phyloP scores from a whole-genome alignment of 371 early-diverging fungal species.

The Lichtheimia ornata region DNA sequence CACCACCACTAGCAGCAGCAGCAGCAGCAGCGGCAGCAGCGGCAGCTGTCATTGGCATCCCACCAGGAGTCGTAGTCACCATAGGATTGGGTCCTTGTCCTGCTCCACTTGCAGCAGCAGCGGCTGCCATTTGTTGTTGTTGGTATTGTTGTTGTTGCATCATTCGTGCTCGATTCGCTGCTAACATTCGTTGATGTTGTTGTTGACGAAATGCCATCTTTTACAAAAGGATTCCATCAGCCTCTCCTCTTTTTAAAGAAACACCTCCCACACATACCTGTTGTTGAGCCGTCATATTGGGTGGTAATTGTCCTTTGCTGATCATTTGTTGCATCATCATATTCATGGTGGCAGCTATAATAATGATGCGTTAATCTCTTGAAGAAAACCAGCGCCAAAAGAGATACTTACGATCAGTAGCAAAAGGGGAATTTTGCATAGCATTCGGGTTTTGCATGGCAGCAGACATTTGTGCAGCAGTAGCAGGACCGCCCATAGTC shows the following conservation, averaged over 20 bases:
- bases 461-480: constrained; percentile 36
- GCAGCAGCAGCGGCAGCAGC: background rate
- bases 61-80: constrained; percentile 3
- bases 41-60: too few relatives aligned
- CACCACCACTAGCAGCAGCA: constrained; percentile 12
- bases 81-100: constrained; percentile 20
- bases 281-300: constrained; percentile 32
- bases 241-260: too few relatives aligned
- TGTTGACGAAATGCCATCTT: constrained; percentile 16
- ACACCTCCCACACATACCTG: background rate
- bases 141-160: background rate
- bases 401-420: constrained; percentile 24
- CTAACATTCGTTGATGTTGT: background rate
- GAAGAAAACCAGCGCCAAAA: too few relatives aligned
- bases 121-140: constrained; percentile 23
- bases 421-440: constrained; percentile 20
- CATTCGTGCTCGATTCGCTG: too few relatives aligned
- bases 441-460: constrained; percentile 36
- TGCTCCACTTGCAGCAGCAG: too few relatives aligned
- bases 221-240: background rate
- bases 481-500: constrained; percentile 17
- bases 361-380: too few relatives aligned
- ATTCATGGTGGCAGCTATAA: constrained; percentile 19
- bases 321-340: constrained; percentile 45
- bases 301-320: constrained; percentile 35